A percentile compares a stretch with the other conserved stretches of the same genome.
These are phyloP conservation scores for Fraxinus latifolia DNA, from an alignment of 305 asterid species.

Conservation along the genomic window DNA sequence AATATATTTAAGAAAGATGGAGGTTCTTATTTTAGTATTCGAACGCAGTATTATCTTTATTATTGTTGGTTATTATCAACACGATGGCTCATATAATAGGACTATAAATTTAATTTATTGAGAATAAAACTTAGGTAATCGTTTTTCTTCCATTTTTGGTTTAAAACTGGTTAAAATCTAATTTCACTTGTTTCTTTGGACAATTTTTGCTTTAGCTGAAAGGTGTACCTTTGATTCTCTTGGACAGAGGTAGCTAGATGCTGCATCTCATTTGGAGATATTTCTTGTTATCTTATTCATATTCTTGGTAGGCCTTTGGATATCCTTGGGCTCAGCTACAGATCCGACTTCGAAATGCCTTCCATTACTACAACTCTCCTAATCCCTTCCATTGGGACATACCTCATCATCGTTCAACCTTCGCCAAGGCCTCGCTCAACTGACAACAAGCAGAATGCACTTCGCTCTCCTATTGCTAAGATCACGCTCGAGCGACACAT, in stretches of 20 bases:
- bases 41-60: too few species aligned
- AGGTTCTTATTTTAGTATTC: too few species aligned
- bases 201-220: neutral
- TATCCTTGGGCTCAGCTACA: slow-evolving; percentile 18
- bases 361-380: slow-evolving; percentile 49
- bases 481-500: too few species aligned
- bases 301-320: slow-evolving; percentile 27
- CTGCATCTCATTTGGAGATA: slow-evolving; percentile 24
- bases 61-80: too few species aligned
- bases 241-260: slow-evolving; percentile 28
- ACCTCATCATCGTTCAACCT: too few species aligned
- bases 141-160: neutral
- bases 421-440: too few species aligned
- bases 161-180: neutral
- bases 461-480: too few species aligned
- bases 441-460: too few species aligned
- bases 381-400: slow-evolving; percentile 35
- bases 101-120: neutral
- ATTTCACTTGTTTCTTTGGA: neutral
- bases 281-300: slow-evolving; percentile 17
- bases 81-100: too few species aligned
- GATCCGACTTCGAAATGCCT: slow-evolving; percentile 22
- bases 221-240: slow-evolving; percentile 26
- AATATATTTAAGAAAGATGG: too few species aligned
- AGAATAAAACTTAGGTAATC: too few species aligned